Base-by-base conservation (phyloP, 169 alveolate genomes). In the Plasmodium yoelii region DNA sequence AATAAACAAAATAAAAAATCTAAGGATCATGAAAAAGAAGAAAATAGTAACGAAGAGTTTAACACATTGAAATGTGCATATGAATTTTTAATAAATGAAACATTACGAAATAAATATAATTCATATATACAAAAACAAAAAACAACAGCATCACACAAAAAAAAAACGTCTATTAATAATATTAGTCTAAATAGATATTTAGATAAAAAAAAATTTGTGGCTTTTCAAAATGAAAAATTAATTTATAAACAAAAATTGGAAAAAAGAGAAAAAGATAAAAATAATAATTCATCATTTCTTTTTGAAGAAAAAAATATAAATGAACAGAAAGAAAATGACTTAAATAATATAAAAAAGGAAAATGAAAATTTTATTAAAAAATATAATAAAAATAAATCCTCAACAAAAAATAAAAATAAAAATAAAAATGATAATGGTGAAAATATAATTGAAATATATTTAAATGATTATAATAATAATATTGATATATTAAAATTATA, bases 61-160 rank as follows among this genome's bases (percentile, higher is more conserved):
- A 56, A 24, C 65, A 67, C 61, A 6, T 57, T 80, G 47, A 80
- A 80, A 46, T 24, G 90, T 13, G 90, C 90, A 4, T 80, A 80
- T 60, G 90, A 80, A 24, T 80, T 80, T 80, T 55, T 80, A 46
- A 53, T 68, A 44, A 80, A 80, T 59, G 90, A 64, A 9, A 22
- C 42, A 0, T 47, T 80, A 46, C 65, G 90, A 71, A 80, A 53
- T 18, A 80, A 80, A 39, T 80, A 80, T 15, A 80, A 80, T 47
- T 59, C 10, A 2, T 80, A 80, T 69, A 24, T 80, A 1, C 24
- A 24, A 15, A 64, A 67, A 39, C 44, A 53, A 67, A 24, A n/a
- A 44, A 34, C 42, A 34, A 34, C 42, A 34, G 42, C 6, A 34
- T 6, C 42, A 34, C 42, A 5, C 4, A 80, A 80, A 39, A 65